Evolutionary conservation across 768 basidiomycete species (phyloP).

Genomic region (Trametes gibbosa): DNA sequence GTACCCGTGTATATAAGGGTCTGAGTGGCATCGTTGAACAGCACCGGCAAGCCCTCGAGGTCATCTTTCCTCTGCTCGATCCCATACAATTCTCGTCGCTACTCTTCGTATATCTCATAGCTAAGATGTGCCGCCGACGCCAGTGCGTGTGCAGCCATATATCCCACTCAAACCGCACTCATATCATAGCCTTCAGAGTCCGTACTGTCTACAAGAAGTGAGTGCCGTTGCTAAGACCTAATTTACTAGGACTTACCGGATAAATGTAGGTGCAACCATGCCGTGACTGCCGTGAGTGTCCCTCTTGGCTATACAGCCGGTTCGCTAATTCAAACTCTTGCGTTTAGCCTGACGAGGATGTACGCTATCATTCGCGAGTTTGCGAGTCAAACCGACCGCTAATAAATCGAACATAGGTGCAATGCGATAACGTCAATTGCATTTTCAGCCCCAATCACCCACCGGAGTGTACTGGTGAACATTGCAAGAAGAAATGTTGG

Average conservation of each 20-base stretch:
- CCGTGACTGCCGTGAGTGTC: constrained; percentile 39
- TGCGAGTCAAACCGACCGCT: background rate
- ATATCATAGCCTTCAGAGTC: constrained; percentile 32
- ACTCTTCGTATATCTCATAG: background rate
- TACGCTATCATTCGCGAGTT: background rate
- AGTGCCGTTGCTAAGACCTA: background rate
- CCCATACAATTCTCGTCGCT: background rate
- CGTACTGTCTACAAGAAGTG: constrained; percentile 40
- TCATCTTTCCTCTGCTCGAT: background rate
- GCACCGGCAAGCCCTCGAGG: background rate
- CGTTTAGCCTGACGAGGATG: constrained; percentile 39
- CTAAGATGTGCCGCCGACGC: constrained; percentile 51
- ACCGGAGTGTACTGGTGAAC: constrained; percentile 37
- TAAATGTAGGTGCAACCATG: constrained; percentile 44
- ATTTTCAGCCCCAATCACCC: constrained; percentile 57
- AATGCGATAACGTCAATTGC: constrained; percentile 45
- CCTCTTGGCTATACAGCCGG: background rate
- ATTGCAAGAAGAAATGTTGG: constrained; percentile 44
- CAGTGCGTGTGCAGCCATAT: constrained; percentile 39
- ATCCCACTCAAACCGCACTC: background rate
- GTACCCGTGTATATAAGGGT: constrained; percentile 8
- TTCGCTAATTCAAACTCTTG: constrained; percentile 1
- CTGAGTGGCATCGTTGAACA: background rate
- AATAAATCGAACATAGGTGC: constrained; percentile 35
- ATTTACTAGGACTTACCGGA: background rate